phyloP scores from a whole-genome alignment of 306 rosid genomes.

The Spatholobus suberectus region DNA sequence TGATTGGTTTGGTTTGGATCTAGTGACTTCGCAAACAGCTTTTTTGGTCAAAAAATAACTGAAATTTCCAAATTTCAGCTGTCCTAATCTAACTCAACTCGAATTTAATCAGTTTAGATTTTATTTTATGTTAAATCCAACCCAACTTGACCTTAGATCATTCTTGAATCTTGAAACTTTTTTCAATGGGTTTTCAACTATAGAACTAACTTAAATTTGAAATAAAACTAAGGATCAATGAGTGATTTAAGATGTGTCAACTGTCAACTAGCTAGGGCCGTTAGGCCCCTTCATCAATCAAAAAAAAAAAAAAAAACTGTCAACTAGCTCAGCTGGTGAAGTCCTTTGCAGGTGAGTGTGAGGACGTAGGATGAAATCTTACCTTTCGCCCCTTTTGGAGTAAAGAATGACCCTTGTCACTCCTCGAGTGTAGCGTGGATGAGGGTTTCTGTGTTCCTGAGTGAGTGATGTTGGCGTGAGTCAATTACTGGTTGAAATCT shows the following conservation, averaged over 20 bases:
- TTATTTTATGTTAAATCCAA: neutral
- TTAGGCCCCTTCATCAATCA: too few relatives aligned
- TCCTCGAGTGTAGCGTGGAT: neutral
- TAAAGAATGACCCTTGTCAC: neutral
- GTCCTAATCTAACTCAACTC: too few relatives aligned
- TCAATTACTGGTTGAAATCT: neutral
- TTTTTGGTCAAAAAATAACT: too few relatives aligned
- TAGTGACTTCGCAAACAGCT: too few relatives aligned
- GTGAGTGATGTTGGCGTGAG: neutral
- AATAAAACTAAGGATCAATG: neutral
- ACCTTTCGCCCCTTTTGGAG: neutral
- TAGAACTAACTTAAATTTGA: conserved; percentile 4
- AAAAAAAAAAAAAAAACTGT: too few relatives aligned
- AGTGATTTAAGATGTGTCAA: neutral
- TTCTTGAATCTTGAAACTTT: too few relatives aligned
- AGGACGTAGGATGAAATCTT: neutral
- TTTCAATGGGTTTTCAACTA: neutral
- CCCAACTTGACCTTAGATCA: neutral
- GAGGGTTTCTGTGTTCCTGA: neutral
- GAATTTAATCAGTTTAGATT: neutral
- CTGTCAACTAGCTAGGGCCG: too few relatives aligned
- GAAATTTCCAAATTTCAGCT: too few relatives aligned
- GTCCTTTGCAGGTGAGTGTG: neutral
- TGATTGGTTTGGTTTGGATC: neutral
- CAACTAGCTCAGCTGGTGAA: conserved; percentile 8